Evolutionary conservation across 2,329 filamentous ascomycete genomes (phyloP), one percentile per base, ranked within the genome.

Genomic region (Lasiodiplodia gonubiensis): DNA sequence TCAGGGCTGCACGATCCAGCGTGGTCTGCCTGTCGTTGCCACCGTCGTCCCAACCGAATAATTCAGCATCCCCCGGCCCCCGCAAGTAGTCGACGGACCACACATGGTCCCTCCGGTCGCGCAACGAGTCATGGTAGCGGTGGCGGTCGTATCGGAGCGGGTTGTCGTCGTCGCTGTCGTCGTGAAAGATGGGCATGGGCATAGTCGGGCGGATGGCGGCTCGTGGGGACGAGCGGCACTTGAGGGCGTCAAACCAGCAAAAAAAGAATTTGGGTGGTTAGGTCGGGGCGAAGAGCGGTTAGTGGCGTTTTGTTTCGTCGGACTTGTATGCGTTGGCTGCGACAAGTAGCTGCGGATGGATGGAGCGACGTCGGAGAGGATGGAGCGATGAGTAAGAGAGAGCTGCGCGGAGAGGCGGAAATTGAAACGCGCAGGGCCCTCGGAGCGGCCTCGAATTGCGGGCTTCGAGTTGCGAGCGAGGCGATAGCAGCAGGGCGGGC

Each of bases 1-100:
- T 97, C 72, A 97, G 82, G 78, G 94, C 90, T 67, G 88, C 88
- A 70, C 94, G 86, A 76, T 93, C 89, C 55, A 81, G 73, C 51
- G 52, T 49, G 57, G 27, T 42, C 23, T 61, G 66, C 37, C 66
- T 54, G 7, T 37, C 35, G 21, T 55, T 37, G 27, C 37, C 51
- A 18, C 18, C 30, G 21, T 64, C 61, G 23, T 63, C n/a, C 59
- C 59, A 63, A 27, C 30, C 59, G 11, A 63, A 51, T 12, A 51
- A 6, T 0, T 51, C 46, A 5, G 59, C 8, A 8, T 63, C 46
- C 16, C 23, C 42, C 6, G 30, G n/a, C 18, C 25, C 42, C 11
- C 46, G 59, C 42, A 63, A 6, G 21, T 49, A 49, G 30, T 63
- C 42, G 3, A 37, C 59, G 27, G 59, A 63, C 59, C 59, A 63